A percentile compares a stretch with the other conserved stretches of the same genome.
Evolutionary conservation across 225 moss, liverwort and hornwort species (phyloP).

Genomic region (Bryoerythrophyllum caledonicum): DNA sequence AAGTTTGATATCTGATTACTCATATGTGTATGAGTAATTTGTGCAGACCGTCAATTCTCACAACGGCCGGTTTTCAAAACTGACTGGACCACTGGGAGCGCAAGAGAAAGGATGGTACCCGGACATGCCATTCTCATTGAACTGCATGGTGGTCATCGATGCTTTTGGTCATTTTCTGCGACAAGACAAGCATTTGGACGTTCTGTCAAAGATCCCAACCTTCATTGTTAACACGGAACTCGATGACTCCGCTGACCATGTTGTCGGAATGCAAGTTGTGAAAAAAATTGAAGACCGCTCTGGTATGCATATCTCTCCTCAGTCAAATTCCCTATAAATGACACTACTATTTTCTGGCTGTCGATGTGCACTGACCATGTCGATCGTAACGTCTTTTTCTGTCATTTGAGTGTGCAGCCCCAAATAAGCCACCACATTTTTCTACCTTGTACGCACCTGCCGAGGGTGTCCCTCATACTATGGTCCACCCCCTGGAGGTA

Average conservation of each 20-base stretch:
- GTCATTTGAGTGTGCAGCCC: slow-evolving; percentile 23
- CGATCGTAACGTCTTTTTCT: neutral
- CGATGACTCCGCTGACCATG: slow-evolving; percentile 61
- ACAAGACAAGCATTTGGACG: slow-evolving; percentile 41
- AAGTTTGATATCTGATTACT: neutral
- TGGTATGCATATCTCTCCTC: slow-evolving; percentile 20
- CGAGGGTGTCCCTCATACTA: slow-evolving; percentile 64
- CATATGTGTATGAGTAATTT: neutral
- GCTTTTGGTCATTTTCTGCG: slow-evolving; percentile 68
- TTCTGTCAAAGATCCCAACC: slow-evolving; percentile 46
- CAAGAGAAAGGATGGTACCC: slow-evolving; percentile 73
- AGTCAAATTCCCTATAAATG: neutral
- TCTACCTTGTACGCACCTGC: slow-evolving; percentile 43
- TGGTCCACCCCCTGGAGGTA: slow-evolving; percentile 73
- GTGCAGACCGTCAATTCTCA: slow-evolving; percentile 51
- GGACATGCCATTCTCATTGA: slow-evolving; percentile 54
- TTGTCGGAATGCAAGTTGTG: slow-evolving; percentile 35
- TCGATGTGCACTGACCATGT: neutral
- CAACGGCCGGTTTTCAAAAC: slow-evolving; percentile 49
- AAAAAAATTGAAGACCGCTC: slow-evolving; percentile 30
- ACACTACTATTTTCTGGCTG: neutral
- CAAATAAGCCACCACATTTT: slow-evolving; percentile 51
- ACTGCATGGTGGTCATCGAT: slow-evolving; percentile 61
- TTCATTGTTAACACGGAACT: slow-evolving; percentile 67
- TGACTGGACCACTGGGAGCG: slow-evolving; percentile 60